Evolutionary conservation across 352 stramenopile genomes (phyloP).

Genomic region (Globisporangium lucens): DNA sequence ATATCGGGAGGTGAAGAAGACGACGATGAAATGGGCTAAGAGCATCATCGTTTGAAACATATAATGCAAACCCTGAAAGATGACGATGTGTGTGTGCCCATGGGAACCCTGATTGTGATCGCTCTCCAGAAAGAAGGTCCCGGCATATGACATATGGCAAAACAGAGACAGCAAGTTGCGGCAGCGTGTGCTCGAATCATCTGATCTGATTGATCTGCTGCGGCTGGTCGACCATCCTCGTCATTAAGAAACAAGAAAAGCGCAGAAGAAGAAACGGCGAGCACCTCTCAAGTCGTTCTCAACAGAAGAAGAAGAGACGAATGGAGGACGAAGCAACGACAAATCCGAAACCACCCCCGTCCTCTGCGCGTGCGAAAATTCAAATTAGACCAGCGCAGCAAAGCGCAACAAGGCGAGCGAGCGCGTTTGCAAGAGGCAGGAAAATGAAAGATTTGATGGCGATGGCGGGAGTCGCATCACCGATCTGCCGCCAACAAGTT

Average conservation of each 20-base stretch:
- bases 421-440: not conserved
- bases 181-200: not conserved
- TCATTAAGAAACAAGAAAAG: not conserved
- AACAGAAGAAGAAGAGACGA: not conserved
- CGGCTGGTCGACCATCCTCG: not conserved
- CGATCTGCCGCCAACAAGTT: not conserved
- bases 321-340: not conserved
- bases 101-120: no score
- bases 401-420: not conserved
- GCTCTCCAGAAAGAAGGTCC: no score
- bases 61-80: not conserved
- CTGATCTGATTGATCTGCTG: not conserved
- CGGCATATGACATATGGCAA: not conserved
- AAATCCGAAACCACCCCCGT: constrained; percentile 4
- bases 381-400: not conserved
- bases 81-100: no score
- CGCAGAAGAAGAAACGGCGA: constrained; percentile 2
- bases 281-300: not conserved
- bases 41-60: not conserved
- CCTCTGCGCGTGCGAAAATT: not conserved
- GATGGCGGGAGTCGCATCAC: not conserved
- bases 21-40: not conserved
- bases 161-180: not conserved
- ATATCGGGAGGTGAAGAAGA: not conserved
- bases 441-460: not conserved